These are phyloP conservation scores for Hyaloperonospora brassicae DNA, from an alignment of 352 stramenopile genomes.

Conservation along the genomic window DNA sequence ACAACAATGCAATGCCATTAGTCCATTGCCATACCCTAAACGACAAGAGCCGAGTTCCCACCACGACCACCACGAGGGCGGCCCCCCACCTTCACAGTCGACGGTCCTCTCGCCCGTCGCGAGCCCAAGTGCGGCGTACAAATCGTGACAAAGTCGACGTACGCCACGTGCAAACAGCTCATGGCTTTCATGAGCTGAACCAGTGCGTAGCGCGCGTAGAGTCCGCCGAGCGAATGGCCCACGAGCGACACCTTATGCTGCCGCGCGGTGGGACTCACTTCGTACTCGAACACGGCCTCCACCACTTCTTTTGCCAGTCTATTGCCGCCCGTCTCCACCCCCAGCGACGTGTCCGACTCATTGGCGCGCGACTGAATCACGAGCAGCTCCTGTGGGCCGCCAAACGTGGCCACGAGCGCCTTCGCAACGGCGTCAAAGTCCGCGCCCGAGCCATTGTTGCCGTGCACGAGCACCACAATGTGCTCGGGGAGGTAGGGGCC, in stretches of 20 bases:
- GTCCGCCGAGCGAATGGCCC: constrained; percentile 64
- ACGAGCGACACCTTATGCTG: constrained; percentile 66
- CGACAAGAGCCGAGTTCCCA: too few species aligned
- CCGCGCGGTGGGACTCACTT: constrained; percentile 39
- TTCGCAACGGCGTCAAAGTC: constrained; percentile 62
- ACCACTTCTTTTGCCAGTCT: constrained; percentile 62
- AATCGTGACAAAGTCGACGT: constrained; percentile 70
- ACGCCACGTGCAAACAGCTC: constrained; percentile 51
- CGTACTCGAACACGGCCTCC: constrained; percentile 46
- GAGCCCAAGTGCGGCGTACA: constrained; percentile 76
- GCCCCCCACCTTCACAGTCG: constrained; percentile 51
- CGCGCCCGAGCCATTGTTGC: constrained; percentile 66
- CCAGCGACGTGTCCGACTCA: constrained; percentile 50
- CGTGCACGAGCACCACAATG: constrained; percentile 76
- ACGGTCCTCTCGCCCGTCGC: constrained; percentile 47
- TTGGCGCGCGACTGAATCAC: constrained; percentile 65
- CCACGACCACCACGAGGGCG: too few species aligned
- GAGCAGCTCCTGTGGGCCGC: constrained; percentile 33
- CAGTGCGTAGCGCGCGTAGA: constrained; percentile 67
- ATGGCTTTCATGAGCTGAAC: constrained; percentile 47
- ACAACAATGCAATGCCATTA: constrained; percentile 1
- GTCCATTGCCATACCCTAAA: neutral
- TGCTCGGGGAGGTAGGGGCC: constrained; percentile 41
- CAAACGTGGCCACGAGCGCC: constrained; percentile 39
- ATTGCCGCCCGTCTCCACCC: constrained; percentile 55